Evolutionary conservation across 352 stramenopile species (phyloP).

Genomic region (Pythium volutum): DNA sequence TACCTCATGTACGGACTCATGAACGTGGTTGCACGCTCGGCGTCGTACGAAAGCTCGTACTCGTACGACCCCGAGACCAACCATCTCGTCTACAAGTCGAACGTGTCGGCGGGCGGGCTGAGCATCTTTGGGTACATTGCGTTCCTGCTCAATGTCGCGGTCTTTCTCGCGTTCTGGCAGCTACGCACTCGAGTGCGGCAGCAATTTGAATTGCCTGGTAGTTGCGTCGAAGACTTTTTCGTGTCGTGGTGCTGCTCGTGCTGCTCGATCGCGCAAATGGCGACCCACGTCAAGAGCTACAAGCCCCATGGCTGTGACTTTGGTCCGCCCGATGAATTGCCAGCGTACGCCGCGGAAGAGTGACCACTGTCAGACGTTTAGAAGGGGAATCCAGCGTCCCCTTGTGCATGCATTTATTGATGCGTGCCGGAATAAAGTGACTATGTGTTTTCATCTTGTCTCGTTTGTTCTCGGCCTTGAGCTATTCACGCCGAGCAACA

Average conservation of each 20-base stretch:
- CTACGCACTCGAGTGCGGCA: background rate
- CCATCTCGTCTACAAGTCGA: background rate
- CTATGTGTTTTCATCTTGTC: too few relatives aligned
- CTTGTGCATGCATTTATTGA: too few relatives aligned
- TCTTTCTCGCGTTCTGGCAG: constrained; percentile 12
- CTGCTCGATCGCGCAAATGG: constrained; percentile 14
- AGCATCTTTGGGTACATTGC: constrained; percentile 1
- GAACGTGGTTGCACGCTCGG: background rate
- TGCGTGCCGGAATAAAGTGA: background rate
- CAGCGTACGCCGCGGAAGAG: background rate
- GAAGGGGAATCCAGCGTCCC: too few relatives aligned
- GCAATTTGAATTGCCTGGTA: background rate
- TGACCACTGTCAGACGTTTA: background rate
- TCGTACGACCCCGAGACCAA: background rate
- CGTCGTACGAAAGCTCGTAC: background rate
- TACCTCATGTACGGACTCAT: constrained; percentile 3
- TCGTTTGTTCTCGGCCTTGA: too few relatives aligned
- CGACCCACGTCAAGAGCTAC: constrained; percentile 20
- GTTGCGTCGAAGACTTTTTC: constrained; percentile 9
- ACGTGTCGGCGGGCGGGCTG: background rate
- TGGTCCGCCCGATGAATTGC: constrained; percentile 7
- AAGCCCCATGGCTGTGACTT: constrained; percentile 4
- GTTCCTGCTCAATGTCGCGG: background rate
- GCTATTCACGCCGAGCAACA: too few relatives aligned
- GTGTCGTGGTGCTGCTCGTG: constrained; percentile 11